These are phyloP conservation scores for Asclepias syriaca DNA, from an alignment of 257 asterid genomes.

Conservation along the genomic window DNA sequence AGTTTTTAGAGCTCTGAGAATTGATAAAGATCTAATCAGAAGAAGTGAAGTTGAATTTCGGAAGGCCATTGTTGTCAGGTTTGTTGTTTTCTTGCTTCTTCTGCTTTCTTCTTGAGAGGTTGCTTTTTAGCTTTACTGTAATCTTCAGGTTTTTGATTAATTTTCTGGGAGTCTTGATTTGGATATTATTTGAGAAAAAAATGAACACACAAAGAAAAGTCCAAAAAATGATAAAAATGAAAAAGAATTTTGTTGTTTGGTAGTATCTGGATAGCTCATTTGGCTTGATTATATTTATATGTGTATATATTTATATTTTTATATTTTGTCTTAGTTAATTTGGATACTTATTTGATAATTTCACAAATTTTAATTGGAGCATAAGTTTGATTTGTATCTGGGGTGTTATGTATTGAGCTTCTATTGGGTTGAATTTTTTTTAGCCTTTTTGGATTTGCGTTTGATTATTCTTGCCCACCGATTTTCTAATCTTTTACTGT, in stretches of 20 bases:
- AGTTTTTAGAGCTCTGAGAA: slow-evolving; percentile 19
- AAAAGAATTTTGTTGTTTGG: background rate
- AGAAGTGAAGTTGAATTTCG: slow-evolving; percentile 27
- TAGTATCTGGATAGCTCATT: background rate
- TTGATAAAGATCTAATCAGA: slow-evolving; percentile 25
- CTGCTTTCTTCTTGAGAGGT: background rate
- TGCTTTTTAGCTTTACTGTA: slow-evolving; percentile 2
- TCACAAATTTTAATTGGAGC: background rate
- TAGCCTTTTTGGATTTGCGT: background rate
- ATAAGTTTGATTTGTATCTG: background rate
- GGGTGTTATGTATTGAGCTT: background rate
- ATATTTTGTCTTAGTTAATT: background rate
- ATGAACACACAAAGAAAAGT: background rate
- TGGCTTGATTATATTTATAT: background rate
- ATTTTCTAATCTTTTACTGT: background rate
- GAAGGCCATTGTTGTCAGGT: slow-evolving; percentile 28
- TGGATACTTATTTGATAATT: background rate
- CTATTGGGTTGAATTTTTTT: background rate
- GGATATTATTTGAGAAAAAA: background rate
- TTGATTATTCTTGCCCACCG: background rate
- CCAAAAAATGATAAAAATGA: too few species aligned
- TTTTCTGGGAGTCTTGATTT: slow-evolving; percentile 13
- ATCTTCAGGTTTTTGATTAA: slow-evolving; percentile 9
- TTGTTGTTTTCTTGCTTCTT: slow-evolving; percentile 7
- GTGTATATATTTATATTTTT: too few species aligned